Percentiles rank a stretch among this genome's conserved stretches.
Conservation (phyloP, 208 protist genomes). For the Histomonas meleagridis region DNA sequence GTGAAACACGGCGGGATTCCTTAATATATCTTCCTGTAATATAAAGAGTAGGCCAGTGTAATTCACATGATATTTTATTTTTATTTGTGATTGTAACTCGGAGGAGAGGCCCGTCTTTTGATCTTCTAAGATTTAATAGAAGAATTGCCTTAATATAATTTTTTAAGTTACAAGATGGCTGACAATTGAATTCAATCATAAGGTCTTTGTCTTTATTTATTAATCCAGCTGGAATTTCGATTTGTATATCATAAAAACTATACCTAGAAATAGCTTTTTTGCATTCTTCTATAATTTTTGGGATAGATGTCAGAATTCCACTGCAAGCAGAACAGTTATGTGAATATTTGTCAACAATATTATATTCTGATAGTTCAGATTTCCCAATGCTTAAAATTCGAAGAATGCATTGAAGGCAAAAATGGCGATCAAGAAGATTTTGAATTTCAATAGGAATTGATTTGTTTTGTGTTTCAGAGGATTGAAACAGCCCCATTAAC, state of each 20-base stretch:
- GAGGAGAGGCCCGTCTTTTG: background rate
- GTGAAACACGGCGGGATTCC: background rate
- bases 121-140: background rate
- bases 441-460: background rate
- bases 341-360: background rate
- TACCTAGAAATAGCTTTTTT: background rate
- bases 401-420: background rate
- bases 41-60: background rate
- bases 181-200: background rate
- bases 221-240: background rate
- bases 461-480: too few relatives aligned
- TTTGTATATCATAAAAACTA: slow-evolving; percentile 18
- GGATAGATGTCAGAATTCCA: background rate
- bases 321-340: background rate
- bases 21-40: background rate
- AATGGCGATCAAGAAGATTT: background rate
- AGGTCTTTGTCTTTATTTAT: background rate
- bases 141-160: slow-evolving; percentile 9
- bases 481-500: too few relatives aligned
- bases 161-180: background rate
- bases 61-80: background rate
- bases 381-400: background rate
- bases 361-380: too few relatives aligned
- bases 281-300: background rate
- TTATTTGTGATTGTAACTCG: background rate